Evolutionary conservation across 169 alveolate genomes (phyloP), one percentile per base, ranked within the genome.

Genomic region (Blepharisma undulans): DNA sequence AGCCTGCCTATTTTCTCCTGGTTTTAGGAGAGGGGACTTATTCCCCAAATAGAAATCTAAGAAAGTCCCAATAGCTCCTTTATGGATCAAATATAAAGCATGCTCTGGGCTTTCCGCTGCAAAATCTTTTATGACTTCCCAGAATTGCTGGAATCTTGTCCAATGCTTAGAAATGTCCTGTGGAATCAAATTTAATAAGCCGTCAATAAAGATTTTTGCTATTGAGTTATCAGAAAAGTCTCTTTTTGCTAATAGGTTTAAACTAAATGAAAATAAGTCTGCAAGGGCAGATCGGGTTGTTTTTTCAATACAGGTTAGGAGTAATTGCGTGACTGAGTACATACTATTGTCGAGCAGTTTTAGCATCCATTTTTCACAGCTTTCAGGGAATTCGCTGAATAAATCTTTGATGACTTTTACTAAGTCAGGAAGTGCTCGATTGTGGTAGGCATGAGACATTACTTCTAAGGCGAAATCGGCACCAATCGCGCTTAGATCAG

Each of bases 11-110:
- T 78, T 86, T 32, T 91, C 91, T 59, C 94, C 92, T 32, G 80
- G 78, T 72, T 82, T 34, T 7, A 60, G 76, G 29, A 91, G 78
- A 29, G 94, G 94, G 1, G 94, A 91, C 30, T 29, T 18, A 18
- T 79, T 82, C 0, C 89, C 91, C 60, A 91, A 72, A 80, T 74
- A 91, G 61, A 91, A 91, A 48, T 91, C 94, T 74, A 86, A 61
- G 27, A 91, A 76, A 21, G 33, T 48, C 5, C 90, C 92, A 33
- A 86, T 77, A 21, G 27, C 66, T 48, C 87, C 92, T 33, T 76
- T 76, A n/a, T 91, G 25, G 21, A 91, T n/a, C 78, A 88, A 88
- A 76, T 25, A 76, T 16, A n/a, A 18, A 21, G 60, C 74, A 30
- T 88, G 74, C 27, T 16, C n/a, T 8, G 27, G 72, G n/a, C 87